Evolutionary conservation across 768 basidiomycete species (phyloP).

Genomic region (Lepiota venenata): DNA sequence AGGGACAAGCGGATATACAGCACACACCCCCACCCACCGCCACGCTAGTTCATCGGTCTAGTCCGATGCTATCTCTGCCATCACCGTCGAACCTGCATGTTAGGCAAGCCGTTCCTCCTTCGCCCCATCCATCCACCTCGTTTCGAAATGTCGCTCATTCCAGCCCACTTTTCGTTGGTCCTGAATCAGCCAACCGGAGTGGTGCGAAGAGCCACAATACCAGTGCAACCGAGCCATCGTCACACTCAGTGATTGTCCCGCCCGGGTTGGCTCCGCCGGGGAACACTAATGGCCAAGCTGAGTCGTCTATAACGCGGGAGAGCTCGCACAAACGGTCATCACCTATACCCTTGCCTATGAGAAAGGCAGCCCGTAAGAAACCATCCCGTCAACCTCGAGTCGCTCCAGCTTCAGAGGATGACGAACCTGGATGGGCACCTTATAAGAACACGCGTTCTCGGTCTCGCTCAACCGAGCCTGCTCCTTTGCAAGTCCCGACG

Average conservation of each 20-base stretch:
- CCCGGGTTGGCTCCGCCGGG: not conserved
- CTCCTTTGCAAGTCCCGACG: constrained; percentile 6
- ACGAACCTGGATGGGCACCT: constrained; percentile 20
- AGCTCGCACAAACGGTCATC: constrained; percentile 3
- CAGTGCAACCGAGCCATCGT: constrained; percentile 10
- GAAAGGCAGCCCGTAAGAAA: constrained; percentile 10
- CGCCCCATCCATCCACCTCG: constrained; percentile 5
- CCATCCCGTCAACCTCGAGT: constrained; percentile 14
- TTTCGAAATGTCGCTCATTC: constrained; percentile 8
- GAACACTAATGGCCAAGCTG: not conserved
- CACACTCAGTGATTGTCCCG: constrained; percentile 6
- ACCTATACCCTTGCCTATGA: constrained; percentile 8
- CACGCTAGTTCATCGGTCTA: constrained; percentile 1
- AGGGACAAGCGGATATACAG: not conserved
- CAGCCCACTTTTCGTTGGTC: not conserved
- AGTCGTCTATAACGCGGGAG: constrained; percentile 12
- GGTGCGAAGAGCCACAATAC: constrained; percentile 1
- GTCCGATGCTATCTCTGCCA: not conserved
- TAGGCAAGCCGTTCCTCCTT: not conserved
- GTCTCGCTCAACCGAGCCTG: constrained; percentile 29
- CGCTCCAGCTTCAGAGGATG: constrained; percentile 9
- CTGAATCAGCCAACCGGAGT: not conserved
- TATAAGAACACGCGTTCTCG: constrained; percentile 31
- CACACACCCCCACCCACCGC: constrained; percentile 4
- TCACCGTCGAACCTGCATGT: not conserved